phyloP scores from a whole-genome alignment of 768 basidiomycete species.

The Podaxis sp. region DNA sequence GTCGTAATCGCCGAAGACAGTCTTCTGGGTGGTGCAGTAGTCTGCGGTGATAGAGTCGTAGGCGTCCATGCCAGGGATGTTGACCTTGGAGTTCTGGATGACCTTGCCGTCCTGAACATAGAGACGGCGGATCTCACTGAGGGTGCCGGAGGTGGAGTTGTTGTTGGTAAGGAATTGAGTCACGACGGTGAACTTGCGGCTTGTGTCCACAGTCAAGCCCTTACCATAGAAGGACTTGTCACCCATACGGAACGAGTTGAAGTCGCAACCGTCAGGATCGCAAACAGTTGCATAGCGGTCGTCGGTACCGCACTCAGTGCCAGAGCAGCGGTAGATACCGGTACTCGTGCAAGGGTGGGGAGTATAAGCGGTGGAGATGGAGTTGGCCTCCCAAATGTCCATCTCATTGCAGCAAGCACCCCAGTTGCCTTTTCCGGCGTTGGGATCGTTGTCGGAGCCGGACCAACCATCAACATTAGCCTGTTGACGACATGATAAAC shows the following conservation, averaged over 20 bases:
- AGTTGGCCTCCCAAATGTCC: conserved; percentile 28
- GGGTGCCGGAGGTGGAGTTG: conserved; percentile 21
- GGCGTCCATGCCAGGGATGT: conserved; percentile 14
- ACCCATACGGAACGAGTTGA: conserved; percentile 25
- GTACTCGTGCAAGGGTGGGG: conserved; percentile 24
- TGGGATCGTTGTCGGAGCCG: conserved; percentile 19
- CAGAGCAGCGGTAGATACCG: conserved; percentile 20
- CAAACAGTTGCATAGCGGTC: conserved; percentile 20
- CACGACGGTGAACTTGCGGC: conserved; percentile 25
- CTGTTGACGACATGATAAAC: conserved; percentile 3
- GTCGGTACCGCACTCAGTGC: conserved; percentile 17
- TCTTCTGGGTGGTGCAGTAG: conserved; percentile 19
- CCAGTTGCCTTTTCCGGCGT: conserved; percentile 22
- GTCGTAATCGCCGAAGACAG: conserved; percentile 21
- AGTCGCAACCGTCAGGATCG: conserved; percentile 25
- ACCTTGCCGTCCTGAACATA: conserved; percentile 24
- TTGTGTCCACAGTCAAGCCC: conserved; percentile 23
- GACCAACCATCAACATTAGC: conserved; percentile 23
- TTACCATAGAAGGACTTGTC: conserved; percentile 22
- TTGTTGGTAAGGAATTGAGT: conserved; percentile 24
- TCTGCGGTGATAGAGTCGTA: conserved; percentile 21
- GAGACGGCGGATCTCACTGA: conserved; percentile 22
- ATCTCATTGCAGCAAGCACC: conserved; percentile 25
- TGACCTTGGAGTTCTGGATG: conserved; percentile 23
- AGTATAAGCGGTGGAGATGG: conserved; percentile 22